Evolutionary conservation across 2,329 filamentous ascomycete species (phyloP).

Genomic region (Neofusicoccum sp.): DNA sequence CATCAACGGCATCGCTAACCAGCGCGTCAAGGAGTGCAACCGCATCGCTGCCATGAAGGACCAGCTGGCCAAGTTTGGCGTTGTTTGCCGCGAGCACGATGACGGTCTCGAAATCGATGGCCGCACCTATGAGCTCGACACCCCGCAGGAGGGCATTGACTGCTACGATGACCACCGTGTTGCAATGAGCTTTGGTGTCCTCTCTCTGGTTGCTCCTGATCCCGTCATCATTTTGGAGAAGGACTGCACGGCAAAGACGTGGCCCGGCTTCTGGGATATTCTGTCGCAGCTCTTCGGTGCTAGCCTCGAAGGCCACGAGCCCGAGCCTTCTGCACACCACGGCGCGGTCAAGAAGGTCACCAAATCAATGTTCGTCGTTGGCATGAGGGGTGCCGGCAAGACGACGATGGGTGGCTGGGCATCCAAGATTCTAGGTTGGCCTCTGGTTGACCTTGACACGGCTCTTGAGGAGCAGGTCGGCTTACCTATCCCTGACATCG

Average conservation of each 20-base stretch:
- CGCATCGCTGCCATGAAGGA: conserved; percentile 94
- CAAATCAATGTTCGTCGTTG: conserved; percentile 86
- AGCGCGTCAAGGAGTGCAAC: conserved; percentile 97
- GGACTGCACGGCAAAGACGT: conserved; percentile 94
- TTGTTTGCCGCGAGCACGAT: conserved; percentile 80
- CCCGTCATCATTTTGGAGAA: conserved; percentile 80
- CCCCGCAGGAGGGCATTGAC: conserved; percentile 65
- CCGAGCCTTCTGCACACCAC: conserved; percentile 38
- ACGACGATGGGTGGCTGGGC: conserved; percentile 90
- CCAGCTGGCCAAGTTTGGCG: conserved; percentile 89
- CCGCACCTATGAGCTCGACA: conserved; percentile 50
- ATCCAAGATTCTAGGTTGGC: conserved; percentile 69
- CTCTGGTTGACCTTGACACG: conserved; percentile 81
- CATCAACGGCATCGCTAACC: conserved; percentile 94
- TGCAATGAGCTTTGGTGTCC: conserved; percentile 96
- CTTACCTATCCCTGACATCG: conserved; percentile 81
- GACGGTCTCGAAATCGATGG: conserved; percentile 84
- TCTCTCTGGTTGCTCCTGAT: conserved; percentile 68
- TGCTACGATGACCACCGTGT: conserved; percentile 98
- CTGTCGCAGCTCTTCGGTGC: conserved; percentile 76
- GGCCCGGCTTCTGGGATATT: conserved; percentile 98
- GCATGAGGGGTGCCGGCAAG: conserved; percentile 96
- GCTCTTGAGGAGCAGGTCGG: conserved; percentile 75
- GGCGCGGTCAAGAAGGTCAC: conserved; percentile 34
- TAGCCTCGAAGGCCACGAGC: conserved; percentile 71